These are phyloP conservation scores for Zizania latifolia DNA, from an alignment of 176 grass and related monocot species.

Conservation along the genomic window DNA sequence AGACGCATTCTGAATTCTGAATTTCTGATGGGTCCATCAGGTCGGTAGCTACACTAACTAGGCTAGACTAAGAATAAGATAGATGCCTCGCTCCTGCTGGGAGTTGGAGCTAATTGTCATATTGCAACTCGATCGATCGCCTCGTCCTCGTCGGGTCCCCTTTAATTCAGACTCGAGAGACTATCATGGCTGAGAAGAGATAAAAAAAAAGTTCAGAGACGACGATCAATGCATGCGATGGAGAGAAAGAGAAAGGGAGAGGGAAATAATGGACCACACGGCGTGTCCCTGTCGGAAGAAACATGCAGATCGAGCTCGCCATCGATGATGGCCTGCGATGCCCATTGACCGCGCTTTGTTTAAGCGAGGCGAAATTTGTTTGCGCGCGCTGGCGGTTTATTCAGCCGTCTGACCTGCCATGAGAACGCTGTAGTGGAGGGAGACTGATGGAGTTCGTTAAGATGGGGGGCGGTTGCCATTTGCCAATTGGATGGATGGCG, in stretches of 20 bases:
- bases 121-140: constrained; percentile 23
- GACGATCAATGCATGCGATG: neutral
- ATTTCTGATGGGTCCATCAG: constrained; percentile 8
- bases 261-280: constrained; percentile 38
- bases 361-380: constrained; percentile 1
- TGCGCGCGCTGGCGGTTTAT: neutral
- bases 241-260: no score
- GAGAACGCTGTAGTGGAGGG: no score
- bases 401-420: no score
- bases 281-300: constrained; percentile 59
- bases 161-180: constrained; percentile 4
- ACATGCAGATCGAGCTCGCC: neutral
- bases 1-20: neutral
- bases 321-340: neutral
- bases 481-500: constrained; percentile 21
- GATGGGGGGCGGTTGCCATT: neutral
- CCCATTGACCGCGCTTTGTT: constrained; percentile 40
- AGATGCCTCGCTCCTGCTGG: constrained; percentile 32
- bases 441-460: neutral
- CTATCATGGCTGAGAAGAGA: neutral
- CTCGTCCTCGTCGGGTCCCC: constrained; percentile 4
- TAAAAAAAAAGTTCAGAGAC: neutral
- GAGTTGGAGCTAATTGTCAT: constrained; percentile 21
- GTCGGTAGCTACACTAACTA: neutral
- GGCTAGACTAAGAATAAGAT: no score